Percentiles rank a stretch among this genome's conserved stretches.
Evolutionary conservation across 371 early-diverging fungal species (phyloP).

Genomic region (Batkoa obscura): DNA sequence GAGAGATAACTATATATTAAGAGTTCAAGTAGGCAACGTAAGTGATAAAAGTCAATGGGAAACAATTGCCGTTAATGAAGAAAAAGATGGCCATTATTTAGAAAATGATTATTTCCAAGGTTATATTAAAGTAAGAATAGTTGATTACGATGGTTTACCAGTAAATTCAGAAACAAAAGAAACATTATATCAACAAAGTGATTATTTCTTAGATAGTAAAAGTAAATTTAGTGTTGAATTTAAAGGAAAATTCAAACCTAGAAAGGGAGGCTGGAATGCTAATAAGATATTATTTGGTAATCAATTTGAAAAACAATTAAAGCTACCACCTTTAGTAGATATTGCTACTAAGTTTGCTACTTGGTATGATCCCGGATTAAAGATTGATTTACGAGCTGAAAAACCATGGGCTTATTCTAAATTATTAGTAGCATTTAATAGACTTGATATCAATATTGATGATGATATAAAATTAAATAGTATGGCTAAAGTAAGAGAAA

Average conservation of each 20-base stretch:
- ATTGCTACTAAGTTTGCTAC: background rate
- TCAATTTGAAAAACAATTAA: background rate
- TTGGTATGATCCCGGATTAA: background rate
- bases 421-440: background rate
- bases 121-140: background rate
- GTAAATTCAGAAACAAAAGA: background rate
- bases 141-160: background rate
- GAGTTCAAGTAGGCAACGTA: too few relatives aligned
- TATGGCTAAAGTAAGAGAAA: background rate
- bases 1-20: too few relatives aligned
- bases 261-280: background rate
- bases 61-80: background rate
- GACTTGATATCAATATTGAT: background rate
- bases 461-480: background rate
- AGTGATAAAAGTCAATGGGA: too few relatives aligned
- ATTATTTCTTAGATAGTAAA: background rate
- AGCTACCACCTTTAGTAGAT: background rate
- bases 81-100: background rate
- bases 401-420: background rate
- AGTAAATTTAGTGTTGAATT: background rate
- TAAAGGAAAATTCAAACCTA: background rate
- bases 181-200: background rate
- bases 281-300: constrained; percentile 1
- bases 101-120: background rate
- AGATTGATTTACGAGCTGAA: background rate